Conservation (phyloP, 768 basidiomycete species). For the Solioccasus polychromus region DNA sequence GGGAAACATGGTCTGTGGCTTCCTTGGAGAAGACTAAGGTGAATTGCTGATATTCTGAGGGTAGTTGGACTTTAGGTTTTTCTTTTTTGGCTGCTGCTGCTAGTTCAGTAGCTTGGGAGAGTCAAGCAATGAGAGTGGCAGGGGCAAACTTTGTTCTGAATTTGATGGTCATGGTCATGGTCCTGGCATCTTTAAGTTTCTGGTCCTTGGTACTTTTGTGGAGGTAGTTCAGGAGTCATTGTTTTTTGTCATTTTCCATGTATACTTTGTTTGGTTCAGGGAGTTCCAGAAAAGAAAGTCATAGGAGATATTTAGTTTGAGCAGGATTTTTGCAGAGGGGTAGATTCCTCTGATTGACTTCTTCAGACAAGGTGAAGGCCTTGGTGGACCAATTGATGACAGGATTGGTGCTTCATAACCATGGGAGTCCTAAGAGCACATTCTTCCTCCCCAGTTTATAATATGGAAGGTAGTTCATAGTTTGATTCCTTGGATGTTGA, state of each 20-base stretch:
- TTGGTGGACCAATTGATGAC: not conserved
- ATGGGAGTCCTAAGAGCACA: not conserved
- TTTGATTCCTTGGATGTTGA: not conserved
- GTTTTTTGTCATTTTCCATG: too few species aligned
- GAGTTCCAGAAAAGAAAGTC: too few species aligned
- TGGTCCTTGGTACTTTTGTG: too few species aligned
- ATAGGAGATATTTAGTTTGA: too few species aligned
- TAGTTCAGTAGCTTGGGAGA: too few species aligned
- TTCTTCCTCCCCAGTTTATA: constrained; percentile 1
- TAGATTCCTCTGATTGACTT: not conserved
- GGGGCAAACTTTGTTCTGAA: too few species aligned
- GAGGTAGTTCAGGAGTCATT: too few species aligned
- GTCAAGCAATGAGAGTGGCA: too few species aligned
- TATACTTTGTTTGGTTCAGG: too few species aligned
- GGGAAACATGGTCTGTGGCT: not conserved
- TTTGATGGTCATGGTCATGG: too few species aligned
- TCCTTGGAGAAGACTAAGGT: not conserved
- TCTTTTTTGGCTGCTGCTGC: not conserved
- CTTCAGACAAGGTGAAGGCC: not conserved
- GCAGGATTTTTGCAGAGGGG: not conserved
- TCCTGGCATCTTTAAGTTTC: too few species aligned
- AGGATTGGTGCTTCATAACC: not conserved
- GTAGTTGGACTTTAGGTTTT: not conserved
- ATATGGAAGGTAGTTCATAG: not conserved
- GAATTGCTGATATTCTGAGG: not conserved